A percentile compares a stretch with the other conserved stretches of the same genome.
phyloP scores from a whole-genome alignment of 2,329 filamentous ascomycete species.

The Hypoxylon sp. region DNA sequence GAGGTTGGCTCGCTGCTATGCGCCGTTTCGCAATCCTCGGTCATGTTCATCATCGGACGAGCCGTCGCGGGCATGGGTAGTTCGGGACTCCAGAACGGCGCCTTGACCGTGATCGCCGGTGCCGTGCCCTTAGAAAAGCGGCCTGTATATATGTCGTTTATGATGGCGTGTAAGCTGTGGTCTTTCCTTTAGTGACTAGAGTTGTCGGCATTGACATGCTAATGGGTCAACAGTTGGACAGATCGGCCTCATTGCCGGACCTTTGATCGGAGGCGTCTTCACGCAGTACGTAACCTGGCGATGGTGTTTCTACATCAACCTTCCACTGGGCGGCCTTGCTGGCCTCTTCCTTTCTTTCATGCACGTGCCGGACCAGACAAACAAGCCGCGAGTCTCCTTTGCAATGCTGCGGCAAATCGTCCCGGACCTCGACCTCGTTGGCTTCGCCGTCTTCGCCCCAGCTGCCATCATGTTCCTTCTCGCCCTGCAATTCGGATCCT shows the following conservation, averaged over 20 bases:
- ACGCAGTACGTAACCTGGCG: conserved; percentile 59
- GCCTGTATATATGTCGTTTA: conserved; percentile 46
- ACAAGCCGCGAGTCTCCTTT: conserved; percentile 49
- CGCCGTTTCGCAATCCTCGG: conserved; percentile 61
- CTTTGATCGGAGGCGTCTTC: conserved; percentile 61
- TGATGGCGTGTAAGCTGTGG: conserved; percentile 48
- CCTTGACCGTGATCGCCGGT: conserved; percentile 63
- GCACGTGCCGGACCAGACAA: conserved; percentile 55
- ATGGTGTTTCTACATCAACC: conserved; percentile 64
- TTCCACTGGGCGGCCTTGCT: conserved; percentile 58
- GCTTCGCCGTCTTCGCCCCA: conserved; percentile 60
- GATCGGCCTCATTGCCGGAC: conserved; percentile 62
- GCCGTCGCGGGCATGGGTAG: conserved; percentile 67
- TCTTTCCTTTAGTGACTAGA: no score
- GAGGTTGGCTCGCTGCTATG: conserved; percentile 70
- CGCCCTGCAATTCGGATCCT: conserved; percentile 61
- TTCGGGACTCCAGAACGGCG: conserved; percentile 66
- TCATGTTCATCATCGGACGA: conserved; percentile 68
- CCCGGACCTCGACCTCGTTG: conserved; percentile 57
- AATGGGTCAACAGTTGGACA: conserved; percentile 52
- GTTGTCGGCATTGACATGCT: background rate
- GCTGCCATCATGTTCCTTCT: conserved; percentile 59
- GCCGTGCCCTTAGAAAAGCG: conserved; percentile 58
- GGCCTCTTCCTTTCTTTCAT: conserved; percentile 53
- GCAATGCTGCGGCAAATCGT: conserved; percentile 48